Conservation (phyloP, 257 asterid genomes). For the Capsicum rhomboideum region DNA sequence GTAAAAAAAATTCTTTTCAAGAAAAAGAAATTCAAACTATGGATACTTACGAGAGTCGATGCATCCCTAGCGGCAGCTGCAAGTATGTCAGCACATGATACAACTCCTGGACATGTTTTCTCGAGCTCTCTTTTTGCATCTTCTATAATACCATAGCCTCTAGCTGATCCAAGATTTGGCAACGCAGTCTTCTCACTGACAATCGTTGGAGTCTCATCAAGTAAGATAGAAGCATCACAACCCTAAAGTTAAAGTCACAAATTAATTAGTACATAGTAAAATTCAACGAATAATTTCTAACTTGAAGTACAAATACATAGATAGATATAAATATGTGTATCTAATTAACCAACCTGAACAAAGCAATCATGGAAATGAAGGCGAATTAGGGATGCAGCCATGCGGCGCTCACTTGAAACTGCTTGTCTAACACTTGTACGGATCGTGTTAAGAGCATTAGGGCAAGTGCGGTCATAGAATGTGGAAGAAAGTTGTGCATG, state of each 20-base stretch:
- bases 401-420: background rate
- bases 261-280: background rate
- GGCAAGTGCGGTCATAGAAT: background rate
- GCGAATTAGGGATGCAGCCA: background rate
- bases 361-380: background rate
- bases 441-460: background rate
- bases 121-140: background rate
- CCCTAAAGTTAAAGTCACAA: background rate
- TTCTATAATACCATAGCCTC: background rate
- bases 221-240: constrained; percentile 1
- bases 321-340: background rate
- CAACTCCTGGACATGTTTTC: background rate
- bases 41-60: background rate
- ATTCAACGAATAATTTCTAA: background rate
- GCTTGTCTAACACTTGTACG: background rate
- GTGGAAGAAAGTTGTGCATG: background rate
- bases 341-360: background rate
- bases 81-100: background rate
- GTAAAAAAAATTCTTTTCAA: no score
- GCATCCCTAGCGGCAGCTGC: background rate
- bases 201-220: background rate
- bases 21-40: background rate
- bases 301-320: background rate
- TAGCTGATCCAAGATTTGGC: background rate
- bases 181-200: background rate